Base-by-base conservation (phyloP, 2,329 filamentous ascomycete genomes). In the Hypoxylon sp. region DNA sequence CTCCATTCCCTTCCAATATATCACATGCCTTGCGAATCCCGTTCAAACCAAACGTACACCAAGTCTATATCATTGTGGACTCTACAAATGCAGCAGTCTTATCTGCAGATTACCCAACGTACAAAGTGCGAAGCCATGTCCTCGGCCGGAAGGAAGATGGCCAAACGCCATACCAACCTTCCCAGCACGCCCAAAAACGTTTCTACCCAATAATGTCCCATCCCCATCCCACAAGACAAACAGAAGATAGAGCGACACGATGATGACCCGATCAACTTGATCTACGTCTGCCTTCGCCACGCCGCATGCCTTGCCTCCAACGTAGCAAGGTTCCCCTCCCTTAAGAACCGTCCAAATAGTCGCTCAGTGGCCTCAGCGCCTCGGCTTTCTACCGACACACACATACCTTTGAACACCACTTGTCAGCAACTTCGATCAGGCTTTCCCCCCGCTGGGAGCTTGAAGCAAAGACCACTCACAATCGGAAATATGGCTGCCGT, bases 301-400 rank as follows among this genome's bases (percentile, higher is more conserved):
- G 41, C 45, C 60, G 23, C 34, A 37, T 56, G 27, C 60, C 53
- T 63, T 48, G 47, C 57, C 53, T 47, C 62, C 54, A 57, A 59
- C 32, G 16, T 21, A 29, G 54, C 64, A 61, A 63, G 51, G 52
- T 61, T 70, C 61, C 61, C 57, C 57, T 63, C 55, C 57, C 45
- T 23, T 37, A 37, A 68, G 56, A 48, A 41, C 48, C 46, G 46
- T 48, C 21, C 50, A 52, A 56, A 58, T 19, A 59, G 39, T 32
- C 37, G 37, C 43, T 52, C 64, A 43, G 58, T 48, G 47, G 48
- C 29, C 29, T 71, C 72, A 62, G 69, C 71, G 56, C 77, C 79
- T 60, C 51, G 85, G 84, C 69, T 90, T 90, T 67, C 83, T 82
- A 52, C 87, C 88, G 70, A 90, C 88, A 68, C 86, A 89, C 37